Conservation (phyloP, 345 rosid species). For the Bruguiera sexangula region DNA sequence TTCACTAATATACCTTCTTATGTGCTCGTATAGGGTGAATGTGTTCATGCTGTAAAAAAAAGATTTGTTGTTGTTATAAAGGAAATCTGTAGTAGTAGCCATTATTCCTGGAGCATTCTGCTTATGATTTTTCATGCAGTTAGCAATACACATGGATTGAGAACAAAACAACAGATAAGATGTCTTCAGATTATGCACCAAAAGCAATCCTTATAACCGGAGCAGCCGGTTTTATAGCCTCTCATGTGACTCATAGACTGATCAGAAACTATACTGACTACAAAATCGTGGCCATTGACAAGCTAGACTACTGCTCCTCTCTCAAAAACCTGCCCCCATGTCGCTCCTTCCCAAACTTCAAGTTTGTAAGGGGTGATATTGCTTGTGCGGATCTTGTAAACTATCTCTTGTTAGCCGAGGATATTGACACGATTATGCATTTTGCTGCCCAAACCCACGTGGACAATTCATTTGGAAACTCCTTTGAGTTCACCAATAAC, state of each 20-base stretch:
- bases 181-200: constrained; percentile 32
- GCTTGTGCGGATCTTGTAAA: constrained; percentile 57
- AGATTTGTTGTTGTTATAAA: no score
- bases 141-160: background rate
- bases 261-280: constrained; percentile 48
- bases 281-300: constrained; percentile 59
- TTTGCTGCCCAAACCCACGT: constrained; percentile 72
- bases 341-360: constrained; percentile 46
- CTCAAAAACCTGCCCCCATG: constrained; percentile 51
- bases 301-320: constrained; percentile 61
- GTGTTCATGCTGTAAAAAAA: no score
- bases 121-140: background rate
- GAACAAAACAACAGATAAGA: constrained; percentile 1
- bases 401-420: constrained; percentile 46
- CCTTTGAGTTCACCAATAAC: constrained; percentile 60
- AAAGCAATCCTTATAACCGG: constrained; percentile 61
- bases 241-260: constrained; percentile 48
- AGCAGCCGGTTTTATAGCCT: constrained; percentile 66
- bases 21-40: no score
- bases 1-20: background rate
- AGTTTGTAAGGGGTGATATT: constrained; percentile 58
- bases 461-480: constrained; percentile 64
- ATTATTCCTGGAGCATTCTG: no score
- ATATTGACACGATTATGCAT: constrained; percentile 60
- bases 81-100: no score